phyloP scores from a whole-genome alignment of 2,329 filamentous ascomycete species.

The Cladorrhinum sp. region DNA sequence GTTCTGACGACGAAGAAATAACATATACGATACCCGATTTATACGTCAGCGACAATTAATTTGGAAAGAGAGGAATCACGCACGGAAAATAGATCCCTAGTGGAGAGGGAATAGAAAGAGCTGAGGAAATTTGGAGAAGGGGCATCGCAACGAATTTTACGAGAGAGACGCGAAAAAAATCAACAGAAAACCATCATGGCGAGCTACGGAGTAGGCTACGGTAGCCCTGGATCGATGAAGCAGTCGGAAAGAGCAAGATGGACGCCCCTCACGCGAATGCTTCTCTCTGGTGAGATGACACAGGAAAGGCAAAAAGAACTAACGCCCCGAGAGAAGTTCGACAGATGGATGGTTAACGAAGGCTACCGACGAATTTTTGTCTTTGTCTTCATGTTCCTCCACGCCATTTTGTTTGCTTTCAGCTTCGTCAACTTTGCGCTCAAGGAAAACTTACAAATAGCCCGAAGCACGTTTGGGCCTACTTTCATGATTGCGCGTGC shows the following conservation, averaged over 20 bases:
- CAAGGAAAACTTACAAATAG: conserved; percentile 68
- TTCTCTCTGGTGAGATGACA: conserved; percentile 79
- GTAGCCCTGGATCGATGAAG: conserved; percentile 34
- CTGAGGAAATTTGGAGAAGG: background rate
- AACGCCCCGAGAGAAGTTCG: conserved; percentile 68
- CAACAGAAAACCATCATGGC: conserved; percentile 28
- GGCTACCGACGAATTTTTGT: conserved; percentile 80
- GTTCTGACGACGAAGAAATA: conserved; percentile 46
- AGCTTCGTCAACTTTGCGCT: conserved; percentile 76
- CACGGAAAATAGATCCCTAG: background rate
- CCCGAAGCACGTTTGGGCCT: conserved; percentile 67
- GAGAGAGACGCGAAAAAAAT: conserved; percentile 9
- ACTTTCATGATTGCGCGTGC: conserved; percentile 76
- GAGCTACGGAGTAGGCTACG: conserved; percentile 37
- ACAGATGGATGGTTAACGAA: conserved; percentile 88
- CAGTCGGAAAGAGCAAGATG: conserved; percentile 73
- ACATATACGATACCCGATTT: conserved; percentile 17
- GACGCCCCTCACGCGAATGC: conserved; percentile 77
- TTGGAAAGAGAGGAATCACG: background rate
- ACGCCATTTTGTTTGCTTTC: conserved; percentile 75
- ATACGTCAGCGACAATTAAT: conserved; percentile 11
- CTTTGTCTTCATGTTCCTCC: conserved; percentile 68
- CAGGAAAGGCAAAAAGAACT: conserved; percentile 68
- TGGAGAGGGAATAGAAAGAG: background rate
- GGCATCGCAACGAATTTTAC: background rate